Base-by-base conservation (phyloP, 192 early-diverging fungal genomes). In the Rhizophagus sp. region DNA sequence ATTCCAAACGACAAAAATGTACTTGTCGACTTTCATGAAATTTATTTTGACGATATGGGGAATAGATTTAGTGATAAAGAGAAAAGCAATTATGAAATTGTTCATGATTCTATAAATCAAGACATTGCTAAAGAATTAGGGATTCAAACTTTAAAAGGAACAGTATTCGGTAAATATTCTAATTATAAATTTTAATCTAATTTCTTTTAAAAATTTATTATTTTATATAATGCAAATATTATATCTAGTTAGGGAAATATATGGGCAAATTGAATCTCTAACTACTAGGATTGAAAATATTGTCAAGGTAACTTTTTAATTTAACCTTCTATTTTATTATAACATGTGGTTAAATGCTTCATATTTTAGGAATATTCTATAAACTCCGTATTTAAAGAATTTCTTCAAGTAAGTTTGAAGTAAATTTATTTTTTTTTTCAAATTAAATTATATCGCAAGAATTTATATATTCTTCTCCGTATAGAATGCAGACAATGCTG, bases 401-500 rank as follows among this genome's bases (percentile, higher is more conserved):
- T 34, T 33, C 34, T 68, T 19, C 66, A 22, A 19, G 66, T 68
- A 24, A 25, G 22, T 24, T 7, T 41, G 39, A 41, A 41, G 39
- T 5, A 41, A 41, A 41, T 10, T 33, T 17, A 34, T 67, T 13
- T 67, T 30, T 24, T 19, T 41, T 41, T 36, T 5, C 36, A 2
- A 36, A 36, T 36, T 41, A 41, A 33, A 15, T 13, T 68, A 8
- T 36, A 34, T 68, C 34, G 17, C 3, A 33, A 33, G 34, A 17
- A 2, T 34, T 15, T 17, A 34, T 25, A 67, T 67, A 12, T 4
- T 12, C 39, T 68, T 85, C 39, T 41, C 6, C 7, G 6, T 41
- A 4, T 83, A 86, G 68, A 85, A 86, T 19, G 85, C 85, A 0
- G 82, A 85, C 11, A 47, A 73, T 24, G 47, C 71, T 24, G 71